phyloP scores from a whole-genome alignment of 2,329 filamentous ascomycete species.

The Leptographium radiaticola region DNA sequence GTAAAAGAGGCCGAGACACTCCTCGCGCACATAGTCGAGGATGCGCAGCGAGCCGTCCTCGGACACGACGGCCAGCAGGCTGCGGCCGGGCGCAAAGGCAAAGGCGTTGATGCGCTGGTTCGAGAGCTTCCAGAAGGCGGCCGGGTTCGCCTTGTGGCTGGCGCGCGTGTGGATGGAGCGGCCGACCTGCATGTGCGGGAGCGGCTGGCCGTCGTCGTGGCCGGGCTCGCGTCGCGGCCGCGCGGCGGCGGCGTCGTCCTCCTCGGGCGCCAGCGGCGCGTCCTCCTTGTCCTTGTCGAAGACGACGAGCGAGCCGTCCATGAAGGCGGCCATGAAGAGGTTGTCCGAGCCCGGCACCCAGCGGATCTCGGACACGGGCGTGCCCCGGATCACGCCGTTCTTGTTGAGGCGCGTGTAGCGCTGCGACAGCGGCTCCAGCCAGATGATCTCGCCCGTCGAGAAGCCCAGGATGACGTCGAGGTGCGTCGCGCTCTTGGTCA shows the following conservation, averaged over 20 bases:
- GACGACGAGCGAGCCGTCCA: slow-evolving; percentile 80
- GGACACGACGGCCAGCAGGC: slow-evolving; percentile 77
- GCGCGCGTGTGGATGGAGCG: slow-evolving; percentile 91
- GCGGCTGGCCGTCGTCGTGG: slow-evolving; percentile 21
- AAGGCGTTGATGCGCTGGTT: slow-evolving; percentile 86
- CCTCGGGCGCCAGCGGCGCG: slow-evolving; percentile 61
- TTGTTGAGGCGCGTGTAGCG: slow-evolving; percentile 95
- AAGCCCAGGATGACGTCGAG: slow-evolving; percentile 92
- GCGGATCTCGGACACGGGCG: slow-evolving; percentile 72
- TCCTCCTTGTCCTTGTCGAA: slow-evolving; percentile 98
- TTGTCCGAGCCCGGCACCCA: slow-evolving; percentile 95
- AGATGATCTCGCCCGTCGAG: slow-evolving; percentile 92
- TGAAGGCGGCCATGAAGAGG: slow-evolving; percentile 80
- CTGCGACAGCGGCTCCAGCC: slow-evolving; percentile 95
- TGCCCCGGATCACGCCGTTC: slow-evolving; percentile 81
- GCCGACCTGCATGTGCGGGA: slow-evolving; percentile 52
- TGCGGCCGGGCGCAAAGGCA: slow-evolving; percentile 79
- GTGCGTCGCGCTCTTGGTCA: slow-evolving; percentile 68
- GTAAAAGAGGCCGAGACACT: slow-evolving; percentile 75
- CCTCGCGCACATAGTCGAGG: slow-evolving; percentile 83
- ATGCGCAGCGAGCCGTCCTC: slow-evolving; percentile 85
- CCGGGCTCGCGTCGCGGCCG: slow-evolving; percentile 2
- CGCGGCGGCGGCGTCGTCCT: slow-evolving; percentile 45
- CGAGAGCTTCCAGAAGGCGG: slow-evolving; percentile 84
- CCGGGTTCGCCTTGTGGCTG: slow-evolving; percentile 87